phyloP scores from a whole-genome alignment of 192 early-diverging fungal species.

The Backusella circina region DNA sequence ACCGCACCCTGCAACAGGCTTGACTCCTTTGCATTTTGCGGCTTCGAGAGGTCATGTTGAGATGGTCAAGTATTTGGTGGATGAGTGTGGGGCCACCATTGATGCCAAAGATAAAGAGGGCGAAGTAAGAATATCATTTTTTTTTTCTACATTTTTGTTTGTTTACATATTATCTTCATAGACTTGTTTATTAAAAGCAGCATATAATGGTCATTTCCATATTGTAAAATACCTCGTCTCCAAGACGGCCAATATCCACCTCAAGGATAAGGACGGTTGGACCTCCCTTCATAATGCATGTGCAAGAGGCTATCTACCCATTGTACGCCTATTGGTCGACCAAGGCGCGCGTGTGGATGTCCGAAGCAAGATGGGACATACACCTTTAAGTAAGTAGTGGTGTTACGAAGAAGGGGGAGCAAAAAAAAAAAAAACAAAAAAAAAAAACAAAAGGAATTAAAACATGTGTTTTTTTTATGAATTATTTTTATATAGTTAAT shows the following conservation, averaged over 20 bases:
- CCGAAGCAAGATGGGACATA: slow-evolving; percentile 54
- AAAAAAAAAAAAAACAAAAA: too few species aligned
- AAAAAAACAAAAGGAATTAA: too few species aligned
- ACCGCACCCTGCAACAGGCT: slow-evolving; percentile 38
- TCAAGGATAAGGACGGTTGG: slow-evolving; percentile 68
- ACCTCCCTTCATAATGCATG: slow-evolving; percentile 74
- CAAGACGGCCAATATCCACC: slow-evolving; percentile 52
- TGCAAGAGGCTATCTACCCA: slow-evolving; percentile 47
- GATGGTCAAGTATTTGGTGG: slow-evolving; percentile 52
- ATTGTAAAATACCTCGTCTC: slow-evolving; percentile 55
- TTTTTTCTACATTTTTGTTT: not conserved
- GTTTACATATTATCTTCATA: slow-evolving; percentile 17
- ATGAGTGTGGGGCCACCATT: slow-evolving; percentile 49
- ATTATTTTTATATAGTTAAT: slow-evolving; percentile 52
- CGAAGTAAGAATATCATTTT: slow-evolving; percentile 38
- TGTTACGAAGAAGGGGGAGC: not conserved
- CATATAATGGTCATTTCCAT: slow-evolving; percentile 53
- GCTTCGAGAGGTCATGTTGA: slow-evolving; percentile 48
- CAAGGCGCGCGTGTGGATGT: slow-evolving; percentile 51
- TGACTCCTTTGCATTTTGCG: slow-evolving; percentile 58
- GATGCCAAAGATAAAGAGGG: slow-evolving; percentile 60
- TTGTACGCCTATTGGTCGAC: slow-evolving; percentile 54
- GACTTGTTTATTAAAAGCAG: slow-evolving; percentile 67
- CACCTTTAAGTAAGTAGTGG: slow-evolving; percentile 60
- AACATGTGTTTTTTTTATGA: not conserved